Evolutionary conservation across 2,329 filamentous ascomycete genomes (phyloP).

Genomic region (Bisporella sp.): DNA sequence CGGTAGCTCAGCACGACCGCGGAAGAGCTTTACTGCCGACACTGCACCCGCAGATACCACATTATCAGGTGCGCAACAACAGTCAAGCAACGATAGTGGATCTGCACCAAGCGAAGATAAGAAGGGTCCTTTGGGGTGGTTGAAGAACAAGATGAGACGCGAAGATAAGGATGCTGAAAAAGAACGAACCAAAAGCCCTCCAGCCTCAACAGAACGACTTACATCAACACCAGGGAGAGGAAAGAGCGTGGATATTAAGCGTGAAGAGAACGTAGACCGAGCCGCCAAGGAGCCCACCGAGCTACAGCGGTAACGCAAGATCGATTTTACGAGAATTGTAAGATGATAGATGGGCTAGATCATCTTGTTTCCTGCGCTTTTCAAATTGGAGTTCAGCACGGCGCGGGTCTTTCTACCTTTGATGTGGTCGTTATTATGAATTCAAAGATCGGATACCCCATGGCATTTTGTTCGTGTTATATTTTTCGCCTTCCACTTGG

Average conservation of each 20-base stretch:
- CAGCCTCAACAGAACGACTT: slow-evolving; percentile 20
- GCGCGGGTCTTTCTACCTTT: slow-evolving; percentile 4
- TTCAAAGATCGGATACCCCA: slow-evolving; percentile 20
- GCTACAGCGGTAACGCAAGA: not conserved
- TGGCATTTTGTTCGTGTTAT: slow-evolving; percentile 3
- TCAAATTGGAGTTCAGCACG: too few relatives aligned
- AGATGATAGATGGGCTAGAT: not conserved
- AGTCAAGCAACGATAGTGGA: slow-evolving; percentile 28
- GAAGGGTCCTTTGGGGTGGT: slow-evolving; percentile 56
- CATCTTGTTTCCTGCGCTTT: not conserved
- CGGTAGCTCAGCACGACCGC: slow-evolving; percentile 46
- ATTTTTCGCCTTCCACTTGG: too few relatives aligned
- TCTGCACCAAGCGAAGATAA: slow-evolving; percentile 30
- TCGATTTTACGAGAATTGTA: too few relatives aligned
- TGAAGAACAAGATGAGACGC: slow-evolving; percentile 52
- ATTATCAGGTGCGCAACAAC: slow-evolving; percentile 15
- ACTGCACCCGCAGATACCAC: slow-evolving; percentile 24
- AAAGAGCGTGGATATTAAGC: slow-evolving; percentile 23
- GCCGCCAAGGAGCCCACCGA: slow-evolving; percentile 9
- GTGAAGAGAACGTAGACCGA: slow-evolving; percentile 17
- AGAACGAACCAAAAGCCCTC: slow-evolving; percentile 25
- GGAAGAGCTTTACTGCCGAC: slow-evolving; percentile 38
- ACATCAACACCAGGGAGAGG: slow-evolving; percentile 7
- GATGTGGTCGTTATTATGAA: slow-evolving; percentile 6
- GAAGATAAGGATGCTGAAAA: slow-evolving; percentile 23